These are phyloP conservation scores for Diaporthe caulivora DNA, from an alignment of 2,329 filamentous ascomycete genomes.

Conservation along the genomic window DNA sequence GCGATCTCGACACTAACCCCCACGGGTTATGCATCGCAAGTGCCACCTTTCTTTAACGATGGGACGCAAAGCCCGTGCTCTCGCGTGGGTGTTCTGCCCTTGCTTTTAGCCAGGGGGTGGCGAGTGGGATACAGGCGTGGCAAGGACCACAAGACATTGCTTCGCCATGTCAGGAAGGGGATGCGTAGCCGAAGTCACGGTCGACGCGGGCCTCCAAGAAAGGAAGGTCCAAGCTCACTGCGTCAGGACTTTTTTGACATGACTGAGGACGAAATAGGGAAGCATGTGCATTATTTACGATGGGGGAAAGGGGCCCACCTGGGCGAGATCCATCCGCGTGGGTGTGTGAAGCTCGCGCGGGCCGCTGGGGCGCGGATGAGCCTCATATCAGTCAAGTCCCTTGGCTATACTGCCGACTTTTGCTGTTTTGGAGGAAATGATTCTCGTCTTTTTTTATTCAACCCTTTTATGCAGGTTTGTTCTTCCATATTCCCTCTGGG, in stretches of 20 bases:
- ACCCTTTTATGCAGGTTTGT: too few relatives aligned
- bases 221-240: slow-evolving; percentile 12
- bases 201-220: slow-evolving; percentile 7
- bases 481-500: too few relatives aligned
- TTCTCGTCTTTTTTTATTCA: too few relatives aligned
- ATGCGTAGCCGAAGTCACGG: neutral
- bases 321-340: slow-evolving; percentile 3
- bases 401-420: neutral
- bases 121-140: neutral
- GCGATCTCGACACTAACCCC: slow-evolving; percentile 25
- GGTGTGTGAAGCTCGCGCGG: neutral
- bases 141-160: neutral
- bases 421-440: neutral
- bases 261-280: neutral
- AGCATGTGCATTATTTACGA: neutral
- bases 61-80: neutral
- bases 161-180: neutral
- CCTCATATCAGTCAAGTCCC: neutral
- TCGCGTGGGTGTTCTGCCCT: neutral
- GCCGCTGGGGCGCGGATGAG: neutral
- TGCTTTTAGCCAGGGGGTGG: neutral
- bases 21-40: slow-evolving; percentile 3
- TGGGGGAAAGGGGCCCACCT: neutral
- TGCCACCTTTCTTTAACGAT: neutral
- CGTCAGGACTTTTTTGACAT: neutral